Percentiles rank a stretch among this genome's conserved stretches.
Evolutionary conservation across 2,329 filamentous ascomycete species (phyloP).

Genomic region (Diaporthe destruens): DNA sequence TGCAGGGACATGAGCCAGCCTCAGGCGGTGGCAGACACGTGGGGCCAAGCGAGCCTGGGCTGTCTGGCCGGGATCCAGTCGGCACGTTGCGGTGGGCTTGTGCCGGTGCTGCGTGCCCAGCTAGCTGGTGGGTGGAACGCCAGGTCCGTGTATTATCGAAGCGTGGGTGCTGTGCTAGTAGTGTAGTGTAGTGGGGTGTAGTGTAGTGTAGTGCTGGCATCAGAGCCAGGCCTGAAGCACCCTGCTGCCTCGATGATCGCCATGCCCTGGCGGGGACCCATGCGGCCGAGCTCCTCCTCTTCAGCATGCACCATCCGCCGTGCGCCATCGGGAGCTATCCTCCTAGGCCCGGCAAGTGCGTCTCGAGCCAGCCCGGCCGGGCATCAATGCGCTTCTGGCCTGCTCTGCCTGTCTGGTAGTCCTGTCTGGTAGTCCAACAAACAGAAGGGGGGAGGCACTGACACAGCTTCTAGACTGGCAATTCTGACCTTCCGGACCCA

Average conservation of each 20-base stretch:
- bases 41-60: constrained; percentile 7
- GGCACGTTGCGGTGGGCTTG: neutral
- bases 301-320: neutral
- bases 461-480: neutral
- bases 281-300: neutral
- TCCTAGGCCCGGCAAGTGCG: constrained; percentile 1
- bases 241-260: constrained; percentile 16
- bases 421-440: neutral
- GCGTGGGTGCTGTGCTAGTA: too few species aligned
- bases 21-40: constrained; percentile 34
- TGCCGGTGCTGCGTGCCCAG: neutral
- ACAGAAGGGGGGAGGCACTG: neutral
- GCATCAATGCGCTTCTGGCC: constrained; percentile 23
- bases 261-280: constrained; percentile 19
- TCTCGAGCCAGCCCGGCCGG: constrained; percentile 17
- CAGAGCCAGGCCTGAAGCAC: constrained; percentile 20
- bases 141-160: neutral
- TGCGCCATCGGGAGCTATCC: constrained; percentile 19
- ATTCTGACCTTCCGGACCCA: constrained; percentile 1
- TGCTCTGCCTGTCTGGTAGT: neutral
- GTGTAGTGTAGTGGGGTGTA: neutral
- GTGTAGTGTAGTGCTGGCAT: neutral
- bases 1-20: neutral
- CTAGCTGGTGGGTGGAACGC: neutral
- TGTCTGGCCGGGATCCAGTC: constrained; percentile 4